Evolutionary conservation across 2,329 filamentous ascomycete species (phyloP), one percentile per base, ranked within the genome.

Genomic region (Aspergillus niger): DNA sequence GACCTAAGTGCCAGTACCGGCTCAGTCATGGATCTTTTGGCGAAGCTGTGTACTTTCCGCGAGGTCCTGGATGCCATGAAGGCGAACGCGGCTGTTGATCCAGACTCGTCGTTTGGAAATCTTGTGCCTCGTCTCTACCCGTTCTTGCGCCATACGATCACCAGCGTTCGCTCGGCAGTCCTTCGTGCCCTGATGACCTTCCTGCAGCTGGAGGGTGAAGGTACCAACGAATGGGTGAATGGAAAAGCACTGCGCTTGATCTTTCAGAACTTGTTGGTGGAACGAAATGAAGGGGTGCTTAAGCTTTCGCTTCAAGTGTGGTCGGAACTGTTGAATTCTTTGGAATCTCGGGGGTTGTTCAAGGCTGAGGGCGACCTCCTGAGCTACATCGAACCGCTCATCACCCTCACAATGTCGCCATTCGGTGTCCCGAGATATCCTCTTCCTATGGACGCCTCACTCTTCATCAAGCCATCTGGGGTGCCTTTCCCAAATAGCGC

Each of bases 1-100:
- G 95, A 99, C 72, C 83, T 99, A 17, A 98, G 93, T 74, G 95
- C 95, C 3, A 98, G 95, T 74, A 99, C 96, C 8, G 95, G 95
- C 51, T 96, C 92, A 59, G 96, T 99, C 57, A 99, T 99, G 96
- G 96, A 99, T 75, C 85, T 99, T 43, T 83, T 99, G 17, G 95
- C 96, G 13, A 98, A 95, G 62, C 86, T 99, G 2, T 99, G 95
- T 79, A 90, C 92, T 64, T 99, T 97, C 80, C 91, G 91, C 0
- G 87, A 97, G 78, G 94, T 98, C 7, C 80, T 99, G 32, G 88
- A 94, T 62, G 91, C 94, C 13, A 99, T 99, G 95, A 96, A 96
- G 77, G 81, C 82, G 30, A 97, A 96, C 58, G 94, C 94, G 7
- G 86, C 87, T 7, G 84, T 90, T 69, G 91, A 97, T 70, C 85